Conservation (phyloP, 2,329 filamentous ascomycete genomes). For the Xylaria sp. region DNA sequence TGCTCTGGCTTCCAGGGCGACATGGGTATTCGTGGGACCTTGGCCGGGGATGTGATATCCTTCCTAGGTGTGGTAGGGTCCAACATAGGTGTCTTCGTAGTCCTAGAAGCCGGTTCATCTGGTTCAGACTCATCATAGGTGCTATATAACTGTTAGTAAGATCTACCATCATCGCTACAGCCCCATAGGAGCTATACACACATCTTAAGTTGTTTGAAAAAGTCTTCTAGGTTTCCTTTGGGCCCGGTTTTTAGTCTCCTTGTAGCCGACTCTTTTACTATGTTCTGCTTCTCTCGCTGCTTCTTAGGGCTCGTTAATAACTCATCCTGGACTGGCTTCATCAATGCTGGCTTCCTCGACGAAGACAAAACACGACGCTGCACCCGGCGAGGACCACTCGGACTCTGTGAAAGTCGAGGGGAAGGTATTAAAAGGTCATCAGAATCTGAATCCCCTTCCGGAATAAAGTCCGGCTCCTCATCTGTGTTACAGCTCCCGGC, state of each 20-base stretch:
- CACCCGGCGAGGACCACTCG: conserved; percentile 35
- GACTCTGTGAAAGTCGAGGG: conserved; percentile 38
- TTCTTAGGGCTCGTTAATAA: conserved; percentile 33
- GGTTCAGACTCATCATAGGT: conserved; percentile 45
- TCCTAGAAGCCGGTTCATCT: conserved; percentile 35
- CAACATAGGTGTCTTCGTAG: conserved; percentile 30
- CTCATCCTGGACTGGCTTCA: conserved; percentile 23
- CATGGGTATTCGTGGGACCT: conserved; percentile 44
- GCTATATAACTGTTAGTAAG: conserved; percentile 35
- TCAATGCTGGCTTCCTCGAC: conserved; percentile 29
- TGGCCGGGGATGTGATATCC: conserved; percentile 44
- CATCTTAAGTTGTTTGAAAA: conserved; percentile 50
- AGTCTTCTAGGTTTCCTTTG: conserved; percentile 45
- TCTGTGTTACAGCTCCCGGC: conserved; percentile 35
- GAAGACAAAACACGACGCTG: conserved; percentile 41
- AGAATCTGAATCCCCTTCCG: conserved; percentile 41
- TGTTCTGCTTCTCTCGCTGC: conserved; percentile 28
- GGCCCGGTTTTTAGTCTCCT: conserved; percentile 35
- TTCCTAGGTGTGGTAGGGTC: conserved; percentile 47
- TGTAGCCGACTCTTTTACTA: conserved; percentile 18
- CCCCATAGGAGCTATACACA: conserved; percentile 34
- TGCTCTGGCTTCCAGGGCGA: conserved; percentile 50
- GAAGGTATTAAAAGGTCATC: conserved; percentile 39
- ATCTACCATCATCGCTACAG: not conserved
- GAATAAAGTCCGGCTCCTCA: conserved; percentile 43